These are phyloP conservation scores for Fraxinus xanthoxyloides DNA, from an alignment of 305 asterid genomes.

Conservation along the genomic window DNA sequence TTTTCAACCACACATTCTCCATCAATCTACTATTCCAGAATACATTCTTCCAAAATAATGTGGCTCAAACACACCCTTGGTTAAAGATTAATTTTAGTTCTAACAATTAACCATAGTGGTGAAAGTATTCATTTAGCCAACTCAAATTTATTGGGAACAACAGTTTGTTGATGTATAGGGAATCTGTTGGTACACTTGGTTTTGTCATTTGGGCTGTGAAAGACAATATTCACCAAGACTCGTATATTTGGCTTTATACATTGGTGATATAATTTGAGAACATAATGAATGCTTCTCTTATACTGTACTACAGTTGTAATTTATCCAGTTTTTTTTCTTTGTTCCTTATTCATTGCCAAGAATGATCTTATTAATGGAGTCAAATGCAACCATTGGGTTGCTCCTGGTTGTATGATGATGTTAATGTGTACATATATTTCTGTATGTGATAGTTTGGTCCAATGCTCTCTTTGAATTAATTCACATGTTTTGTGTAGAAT, in stretches of 20 bases:
- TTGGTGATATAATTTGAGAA: background rate
- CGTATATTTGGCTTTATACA: background rate
- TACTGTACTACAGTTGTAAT: background rate
- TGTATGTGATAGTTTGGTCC: background rate
- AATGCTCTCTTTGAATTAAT: constrained; percentile 7
- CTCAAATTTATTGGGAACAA: background rate
- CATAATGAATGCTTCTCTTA: background rate
- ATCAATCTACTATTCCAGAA: no score
- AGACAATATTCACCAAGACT: background rate
- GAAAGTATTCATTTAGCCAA: background rate
- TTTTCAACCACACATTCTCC: no score
- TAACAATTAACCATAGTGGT: background rate
- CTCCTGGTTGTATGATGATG: background rate
- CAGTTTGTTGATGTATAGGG: background rate
- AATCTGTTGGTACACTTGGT: background rate
- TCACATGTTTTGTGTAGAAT: constrained; percentile 49
- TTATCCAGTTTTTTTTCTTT: no score
- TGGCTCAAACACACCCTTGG: no score
- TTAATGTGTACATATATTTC: background rate
- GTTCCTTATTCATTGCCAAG: background rate
- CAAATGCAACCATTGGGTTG: constrained; percentile 4
- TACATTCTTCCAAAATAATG: no score
- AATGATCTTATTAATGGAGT: background rate
- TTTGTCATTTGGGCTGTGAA: background rate
- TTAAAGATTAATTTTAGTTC: background rate